Evolutionary conservation across 2,329 filamentous ascomycete genomes (phyloP), one percentile per base, ranked within the genome.

Genomic region (Zasmidium citrigriseum): DNA sequence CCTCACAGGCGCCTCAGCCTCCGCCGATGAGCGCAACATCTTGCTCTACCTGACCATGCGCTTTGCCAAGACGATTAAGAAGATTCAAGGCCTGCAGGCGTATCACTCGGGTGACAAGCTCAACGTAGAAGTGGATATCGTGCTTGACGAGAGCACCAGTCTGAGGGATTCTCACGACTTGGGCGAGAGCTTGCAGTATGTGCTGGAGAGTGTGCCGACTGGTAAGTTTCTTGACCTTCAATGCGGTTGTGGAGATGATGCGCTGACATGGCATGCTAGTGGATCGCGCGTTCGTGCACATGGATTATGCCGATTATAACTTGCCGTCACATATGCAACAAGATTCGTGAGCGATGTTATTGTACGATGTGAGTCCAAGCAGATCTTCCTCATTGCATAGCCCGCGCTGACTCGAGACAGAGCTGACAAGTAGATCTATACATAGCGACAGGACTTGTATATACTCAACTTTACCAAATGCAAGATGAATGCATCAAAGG

Each of bases 31-130:
- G 77, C 84, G 92, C 25, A 96, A 95, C 70, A 85, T 96, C 48
- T 76, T 96, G 21, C 81, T 96, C 1, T 97, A 97, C 76, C 83
- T 96, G 66, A 95, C 92, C 1, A 96, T 96, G 89, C 89, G 93
- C 20, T 96, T 96, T 71, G 92, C 92, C 47, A 91, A 89, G 65
- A 89, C 89, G 12, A 96, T 97, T 70, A 86, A 86, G 69, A 88
- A 91, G 71, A 95, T 96, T 60, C 91, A 95, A 72, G 91, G 91
- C 27, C 77, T 95, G 56, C 88, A 92, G 65, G 91, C 91, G 1
- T 96, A 95, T 72, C 91, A 96, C 69, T 87, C 88, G 0, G 91
- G 91, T 23, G 91, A 95, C 73, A 93, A 92, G 78, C 81, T 95
- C 58, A 92, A 91, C 63, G 89, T 93, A 23, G 86, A 89, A 68